A percentile compares a stretch with the other conserved stretches of the same genome.
Conservation (phyloP, 176 grass and related monocot species). For the Juncus inflexus region DNA sequence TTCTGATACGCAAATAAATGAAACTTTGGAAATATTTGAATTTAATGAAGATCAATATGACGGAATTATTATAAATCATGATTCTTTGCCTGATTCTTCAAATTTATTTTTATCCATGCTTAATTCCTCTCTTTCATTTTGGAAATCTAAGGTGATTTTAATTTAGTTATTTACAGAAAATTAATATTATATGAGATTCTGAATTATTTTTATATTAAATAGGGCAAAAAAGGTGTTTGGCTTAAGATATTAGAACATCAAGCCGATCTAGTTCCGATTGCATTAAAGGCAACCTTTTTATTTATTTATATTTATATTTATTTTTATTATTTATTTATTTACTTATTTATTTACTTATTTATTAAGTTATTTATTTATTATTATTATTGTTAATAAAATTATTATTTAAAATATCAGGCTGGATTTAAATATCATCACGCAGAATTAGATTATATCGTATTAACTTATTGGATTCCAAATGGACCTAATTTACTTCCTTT, state of each 20-base stretch:
- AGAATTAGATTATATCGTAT: conserved; percentile 57
- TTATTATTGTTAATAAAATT: neutral
- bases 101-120: conserved; percentile 53
- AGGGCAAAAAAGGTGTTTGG: conserved; percentile 64
- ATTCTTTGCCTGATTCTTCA: conserved; percentile 37
- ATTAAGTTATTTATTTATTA: neutral
- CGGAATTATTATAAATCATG: conserved; percentile 44
- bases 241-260: conserved; percentile 55
- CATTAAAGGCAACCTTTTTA: conserved; percentile 46
- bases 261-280: conserved; percentile 46
- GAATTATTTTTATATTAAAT: conserved; percentile 6
- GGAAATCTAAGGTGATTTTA: conserved; percentile 40
- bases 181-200: neutral
- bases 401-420: conserved; percentile 27
- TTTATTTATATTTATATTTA: neutral
- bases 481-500: conserved; percentile 55
- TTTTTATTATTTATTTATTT: neutral
- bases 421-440: conserved; percentile 68
- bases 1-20: conserved; percentile 28
- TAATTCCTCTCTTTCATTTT: conserved; percentile 47
- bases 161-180: conserved; percentile 7
- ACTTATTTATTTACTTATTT: neutral
- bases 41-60: conserved; percentile 63
- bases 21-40: conserved; percentile 41
- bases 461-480: conserved; percentile 63